Conservation (phyloP, 192 early-diverging fungal species). For the Backusella mclennaniae region DNA sequence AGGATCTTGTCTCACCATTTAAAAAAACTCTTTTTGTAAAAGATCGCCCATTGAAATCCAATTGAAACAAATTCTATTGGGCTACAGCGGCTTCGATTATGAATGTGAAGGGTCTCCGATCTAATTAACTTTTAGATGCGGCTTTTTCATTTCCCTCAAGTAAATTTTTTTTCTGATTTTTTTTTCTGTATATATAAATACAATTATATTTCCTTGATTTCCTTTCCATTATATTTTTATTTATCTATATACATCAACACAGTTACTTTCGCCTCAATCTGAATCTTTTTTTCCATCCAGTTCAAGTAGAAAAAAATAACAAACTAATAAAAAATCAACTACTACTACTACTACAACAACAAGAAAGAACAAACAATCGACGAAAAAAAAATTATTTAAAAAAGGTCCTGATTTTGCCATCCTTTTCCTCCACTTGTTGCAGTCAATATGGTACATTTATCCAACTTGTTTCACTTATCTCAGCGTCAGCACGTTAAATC, state of each 20-base stretch:
- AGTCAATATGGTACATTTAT: not conserved
- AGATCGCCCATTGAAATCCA: constrained; percentile 5
- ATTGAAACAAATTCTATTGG: constrained; percentile 6
- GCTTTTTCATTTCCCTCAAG: not conserved
- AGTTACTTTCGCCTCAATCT: not conserved
- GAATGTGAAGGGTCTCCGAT: constrained; percentile 5
- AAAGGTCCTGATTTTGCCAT: not conserved
- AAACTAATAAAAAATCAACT: not conserved
- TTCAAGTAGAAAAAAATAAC: not conserved
- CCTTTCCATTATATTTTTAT: not conserved
- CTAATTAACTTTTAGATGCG: not conserved
- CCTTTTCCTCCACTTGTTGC: constrained; percentile 3
- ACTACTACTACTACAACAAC: not conserved
- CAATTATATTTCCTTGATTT: constrained; percentile 4
- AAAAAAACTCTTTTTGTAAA: not conserved
- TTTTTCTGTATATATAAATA: constrained; percentile 1
- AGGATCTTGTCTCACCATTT: not conserved
- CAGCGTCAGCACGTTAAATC: not conserved
- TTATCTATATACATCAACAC: not conserved
- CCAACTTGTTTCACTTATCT: constrained; percentile 5
- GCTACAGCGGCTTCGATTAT: constrained; percentile 3
- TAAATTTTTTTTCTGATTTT: not conserved
- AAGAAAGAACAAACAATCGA: not conserved
- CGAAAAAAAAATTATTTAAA: not conserved
- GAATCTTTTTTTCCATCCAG: not conserved